Evolutionary conservation across 2,329 filamentous ascomycete species (phyloP).

Genomic region (Talaromyces sp.): DNA sequence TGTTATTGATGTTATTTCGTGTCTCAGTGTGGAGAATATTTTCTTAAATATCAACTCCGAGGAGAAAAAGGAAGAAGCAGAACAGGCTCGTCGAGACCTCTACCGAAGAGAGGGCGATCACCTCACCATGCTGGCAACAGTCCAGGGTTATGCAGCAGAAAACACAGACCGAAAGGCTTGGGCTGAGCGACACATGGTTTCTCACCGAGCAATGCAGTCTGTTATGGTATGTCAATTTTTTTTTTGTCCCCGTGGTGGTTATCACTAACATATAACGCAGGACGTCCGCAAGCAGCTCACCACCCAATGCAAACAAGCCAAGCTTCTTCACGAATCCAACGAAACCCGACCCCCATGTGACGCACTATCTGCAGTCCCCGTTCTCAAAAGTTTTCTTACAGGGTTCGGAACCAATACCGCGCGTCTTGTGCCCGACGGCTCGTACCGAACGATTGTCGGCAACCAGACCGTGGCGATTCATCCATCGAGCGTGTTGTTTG

Average conservation of each 20-base stretch:
- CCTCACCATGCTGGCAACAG: constrained; percentile 56
- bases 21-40: constrained; percentile 60
- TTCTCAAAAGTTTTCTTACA: constrained; percentile 53
- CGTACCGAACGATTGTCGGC: constrained; percentile 56
- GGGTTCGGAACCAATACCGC: constrained; percentile 60
- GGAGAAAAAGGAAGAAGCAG: constrained; percentile 55
- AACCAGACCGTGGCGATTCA: constrained; percentile 61
- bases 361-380: constrained; percentile 35
- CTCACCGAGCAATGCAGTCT: constrained; percentile 59
- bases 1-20: constrained; percentile 75
- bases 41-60: constrained; percentile 57
- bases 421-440: constrained; percentile 54
- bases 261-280: constrained; percentile 19
- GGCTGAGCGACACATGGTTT: constrained; percentile 55
- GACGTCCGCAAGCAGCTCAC: constrained; percentile 59
- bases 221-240: constrained; percentile 46
- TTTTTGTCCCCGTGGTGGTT: too few relatives aligned
- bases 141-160: constrained; percentile 56
- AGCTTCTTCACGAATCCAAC: constrained; percentile 27
- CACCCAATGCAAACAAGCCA: constrained; percentile 48
- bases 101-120: constrained; percentile 59
- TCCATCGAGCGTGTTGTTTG: constrained; percentile 56
- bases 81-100: constrained; percentile 50
- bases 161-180: constrained; percentile 54
- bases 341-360: constrained; percentile 23